Percentiles rank a stretch among this genome's conserved stretches.
Evolutionary conservation across 345 rosid genomes (phyloP).

Genomic region (Passiflora organensis): DNA sequence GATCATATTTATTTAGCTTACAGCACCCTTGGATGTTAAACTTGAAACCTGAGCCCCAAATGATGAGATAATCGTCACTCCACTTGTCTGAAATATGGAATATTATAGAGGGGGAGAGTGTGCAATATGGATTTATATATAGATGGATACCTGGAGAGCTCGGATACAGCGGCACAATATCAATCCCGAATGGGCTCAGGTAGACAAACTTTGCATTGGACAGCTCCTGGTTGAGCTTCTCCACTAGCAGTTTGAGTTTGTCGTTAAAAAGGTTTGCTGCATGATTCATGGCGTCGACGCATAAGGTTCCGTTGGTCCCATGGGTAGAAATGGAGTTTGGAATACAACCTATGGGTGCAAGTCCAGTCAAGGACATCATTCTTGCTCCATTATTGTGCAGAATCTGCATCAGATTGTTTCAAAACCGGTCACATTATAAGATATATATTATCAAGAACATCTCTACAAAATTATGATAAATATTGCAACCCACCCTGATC

Average conservation of each 20-base stretch:
- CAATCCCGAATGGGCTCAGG: constrained; percentile 5
- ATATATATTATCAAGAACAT: too few species aligned
- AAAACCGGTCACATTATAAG: too few species aligned
- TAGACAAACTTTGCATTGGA: constrained; percentile 16
- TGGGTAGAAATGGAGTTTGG: constrained; percentile 5
- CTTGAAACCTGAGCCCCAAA: not conserved
- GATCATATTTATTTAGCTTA: not conserved
- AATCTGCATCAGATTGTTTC: constrained; percentile 1
- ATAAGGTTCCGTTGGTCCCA: constrained; percentile 2
- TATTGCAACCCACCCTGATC: constrained; percentile 1
- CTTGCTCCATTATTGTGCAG: constrained; percentile 23
- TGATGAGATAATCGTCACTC: too few species aligned
- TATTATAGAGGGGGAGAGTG: too few species aligned
- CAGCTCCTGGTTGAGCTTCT: too few species aligned
- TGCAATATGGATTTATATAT: too few species aligned
- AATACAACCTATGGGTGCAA: constrained; percentile 12
- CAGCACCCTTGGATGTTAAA: not conserved
- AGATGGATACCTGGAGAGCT: not conserved
- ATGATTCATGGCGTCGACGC: constrained; percentile 17
- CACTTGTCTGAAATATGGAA: too few species aligned
- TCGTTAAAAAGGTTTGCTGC: too few species aligned
- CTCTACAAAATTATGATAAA: too few species aligned
- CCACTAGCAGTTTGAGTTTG: too few species aligned
- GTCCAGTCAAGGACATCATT: constrained; percentile 17
- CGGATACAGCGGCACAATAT: not conserved